Base-by-base conservation (phyloP, 192 early-diverging fungal genomes). In the Dissophora ornata region DNA sequence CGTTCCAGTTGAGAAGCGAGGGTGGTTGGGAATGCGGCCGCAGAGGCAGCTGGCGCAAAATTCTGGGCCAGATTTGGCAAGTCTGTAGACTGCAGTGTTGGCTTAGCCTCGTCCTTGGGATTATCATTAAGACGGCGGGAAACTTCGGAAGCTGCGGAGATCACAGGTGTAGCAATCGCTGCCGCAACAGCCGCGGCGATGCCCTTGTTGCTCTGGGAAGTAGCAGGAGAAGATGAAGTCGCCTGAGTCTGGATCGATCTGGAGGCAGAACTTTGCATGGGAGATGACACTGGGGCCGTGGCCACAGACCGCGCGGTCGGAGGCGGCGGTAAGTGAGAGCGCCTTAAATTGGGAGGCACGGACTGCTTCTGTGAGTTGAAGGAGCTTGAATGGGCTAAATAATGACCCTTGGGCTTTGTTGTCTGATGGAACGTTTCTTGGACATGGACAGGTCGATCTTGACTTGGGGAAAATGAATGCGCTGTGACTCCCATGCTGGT, bases 401-500 rank as follows among this genome's bases (percentile, higher is more conserved):
- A 67, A 38, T 67, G 65, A 6, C 55, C 34, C 46, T 40, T 57
- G 22, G 65, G 55, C 44, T 25, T 57, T 0, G 7, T 38, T 12
- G 50, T 18, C 11, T 60, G 16, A 18, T 63, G 69, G 15, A 45
- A 63, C 25, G 58, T 60, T 21, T 60, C 40, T 4, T 62, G 36
- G 2, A 60, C 25, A 44, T 73, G 69, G 25, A 73, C 59, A 6
- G 69, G 69, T 22, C 69, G 60, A 44, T 73, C 69, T 40, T 73
- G 69, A 26, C 69, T 73, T 7, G 69, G 69, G 1, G 69, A 73
- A 40, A 73, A 73, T 28, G 69, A 64, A 16, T 52, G 69, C 5
- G 13, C 9, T 13, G 4, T 10, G 10, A 22, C 18, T 18, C 13
- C 41, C 2, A 11, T 8, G 21, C 3, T 36, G 18, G 10, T 8